A percentile compares a stretch with the other conserved stretches of the same genome.
phyloP scores from a whole-genome alignment of 2,329 filamentous ascomycete genomes.

The Daldinia sp. region DNA sequence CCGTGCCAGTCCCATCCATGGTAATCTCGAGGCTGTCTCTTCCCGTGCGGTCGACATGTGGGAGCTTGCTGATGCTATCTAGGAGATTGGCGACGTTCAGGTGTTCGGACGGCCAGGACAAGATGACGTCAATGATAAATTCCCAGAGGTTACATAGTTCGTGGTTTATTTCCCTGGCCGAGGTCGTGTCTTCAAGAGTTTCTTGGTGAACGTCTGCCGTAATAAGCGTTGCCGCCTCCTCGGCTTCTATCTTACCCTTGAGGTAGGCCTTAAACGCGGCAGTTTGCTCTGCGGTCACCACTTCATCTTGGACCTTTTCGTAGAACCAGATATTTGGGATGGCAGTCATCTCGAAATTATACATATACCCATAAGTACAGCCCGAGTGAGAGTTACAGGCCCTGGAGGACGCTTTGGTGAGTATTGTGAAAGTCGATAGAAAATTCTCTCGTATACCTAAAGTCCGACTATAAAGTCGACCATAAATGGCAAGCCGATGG shows the following conservation, averaged over 20 bases:
- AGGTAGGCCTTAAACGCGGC: slow-evolving; percentile 12
- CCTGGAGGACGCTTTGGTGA: not conserved
- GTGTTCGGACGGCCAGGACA: slow-evolving; percentile 10
- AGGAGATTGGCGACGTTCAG: not conserved
- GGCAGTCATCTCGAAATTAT: not conserved
- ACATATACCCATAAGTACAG: not conserved
- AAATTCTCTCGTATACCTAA: not conserved
- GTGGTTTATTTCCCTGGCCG: not conserved
- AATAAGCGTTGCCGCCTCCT: slow-evolving; percentile 7
- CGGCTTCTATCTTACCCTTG: slow-evolving; percentile 8
- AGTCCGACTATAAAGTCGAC: not conserved
- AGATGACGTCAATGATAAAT: slow-evolving; percentile 16
- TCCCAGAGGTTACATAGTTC: slow-evolving; percentile 15
- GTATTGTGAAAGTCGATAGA: not conserved
- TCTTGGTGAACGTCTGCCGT: slow-evolving; percentile 9
- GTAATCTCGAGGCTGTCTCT: not conserved
- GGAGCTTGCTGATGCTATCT: not conserved
- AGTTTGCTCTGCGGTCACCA: slow-evolving; percentile 7
- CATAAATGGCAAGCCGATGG: not conserved
- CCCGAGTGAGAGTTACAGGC: no score
- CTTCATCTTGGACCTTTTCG: slow-evolving; percentile 12
- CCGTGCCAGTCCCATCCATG: not conserved
- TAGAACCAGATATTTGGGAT: slow-evolving; percentile 17
- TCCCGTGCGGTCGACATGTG: not conserved
- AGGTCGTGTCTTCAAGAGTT: slow-evolving; percentile 3